These are phyloP conservation scores for Conringia planisiliqua DNA, from an alignment of 345 rosid genomes.

Conservation along the genomic window DNA sequence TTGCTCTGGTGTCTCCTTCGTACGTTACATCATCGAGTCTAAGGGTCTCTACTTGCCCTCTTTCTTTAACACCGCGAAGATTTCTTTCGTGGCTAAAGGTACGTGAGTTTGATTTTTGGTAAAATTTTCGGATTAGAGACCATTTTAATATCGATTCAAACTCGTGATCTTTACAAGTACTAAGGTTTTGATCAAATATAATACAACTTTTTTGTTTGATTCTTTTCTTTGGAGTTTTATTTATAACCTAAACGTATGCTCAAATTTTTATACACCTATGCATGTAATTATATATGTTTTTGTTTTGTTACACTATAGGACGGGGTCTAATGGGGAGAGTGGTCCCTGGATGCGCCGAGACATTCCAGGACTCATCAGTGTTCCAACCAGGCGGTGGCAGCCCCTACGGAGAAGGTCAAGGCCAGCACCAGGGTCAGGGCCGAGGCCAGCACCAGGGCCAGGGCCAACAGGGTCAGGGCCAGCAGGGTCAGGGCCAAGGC, in stretches of 20 bases:
- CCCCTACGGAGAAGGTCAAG: slow-evolving; percentile 10
- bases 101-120: neutral
- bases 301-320: slow-evolving; percentile 26
- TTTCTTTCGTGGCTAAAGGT: slow-evolving; percentile 56
- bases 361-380: slow-evolving; percentile 41
- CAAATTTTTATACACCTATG: neutral
- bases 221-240: neutral
- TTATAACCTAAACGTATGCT: neutral
- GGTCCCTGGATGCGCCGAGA: slow-evolving; percentile 69
- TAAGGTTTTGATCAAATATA: neutral
- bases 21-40: slow-evolving; percentile 39
- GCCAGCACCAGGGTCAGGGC: neutral
- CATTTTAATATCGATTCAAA: neutral
- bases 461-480: slow-evolving; percentile 17
- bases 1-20: slow-evolving; percentile 55
- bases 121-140: neutral
- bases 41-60: slow-evolving; percentile 60
- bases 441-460: slow-evolving; percentile 26
- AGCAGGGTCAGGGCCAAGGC: neutral
- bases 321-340: slow-evolving; percentile 42
- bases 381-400: slow-evolving; percentile 20
- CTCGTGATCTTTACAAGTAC: neutral
- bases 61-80: slow-evolving; percentile 40
- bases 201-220: neutral
- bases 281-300: neutral